These are phyloP conservation scores for Ophiostoma perfectum DNA, from an alignment of 2,329 filamentous ascomycete genomes.

Conservation along the genomic window DNA sequence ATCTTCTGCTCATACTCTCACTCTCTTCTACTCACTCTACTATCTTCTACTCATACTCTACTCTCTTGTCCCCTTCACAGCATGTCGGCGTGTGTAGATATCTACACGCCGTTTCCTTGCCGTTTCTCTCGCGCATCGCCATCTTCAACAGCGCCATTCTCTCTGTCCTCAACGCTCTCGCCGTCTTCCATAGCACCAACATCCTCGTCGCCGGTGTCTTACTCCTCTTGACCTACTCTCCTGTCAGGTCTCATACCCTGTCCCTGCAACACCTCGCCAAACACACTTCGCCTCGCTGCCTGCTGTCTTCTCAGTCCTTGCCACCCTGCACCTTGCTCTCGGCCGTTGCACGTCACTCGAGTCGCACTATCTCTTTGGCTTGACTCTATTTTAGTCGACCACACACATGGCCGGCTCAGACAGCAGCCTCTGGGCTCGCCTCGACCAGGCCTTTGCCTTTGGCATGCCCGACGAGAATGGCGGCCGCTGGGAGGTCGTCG, in stretches of 20 bases:
- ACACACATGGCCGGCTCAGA: not conserved
- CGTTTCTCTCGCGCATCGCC: not conserved
- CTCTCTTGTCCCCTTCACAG: not conserved
- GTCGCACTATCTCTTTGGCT: not conserved
- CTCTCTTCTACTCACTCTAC: not conserved
- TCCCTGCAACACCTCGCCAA: slow-evolving; percentile 4
- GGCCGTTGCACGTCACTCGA: not conserved
- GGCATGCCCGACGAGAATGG: slow-evolving; percentile 17
- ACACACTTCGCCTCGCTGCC: too few species aligned
- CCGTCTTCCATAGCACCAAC: not conserved
- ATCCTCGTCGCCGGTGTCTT: not conserved
- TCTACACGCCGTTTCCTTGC: not conserved
- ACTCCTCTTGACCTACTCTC: not conserved
- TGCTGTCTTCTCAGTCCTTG: not conserved
- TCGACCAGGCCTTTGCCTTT: slow-evolving; percentile 22
- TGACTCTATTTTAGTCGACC: too few species aligned
- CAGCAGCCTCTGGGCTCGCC: slow-evolving; percentile 19
- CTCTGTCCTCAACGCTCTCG: not conserved
- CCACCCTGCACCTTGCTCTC: not conserved
- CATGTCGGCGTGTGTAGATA: slow-evolving; percentile 6
- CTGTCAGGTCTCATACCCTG: not conserved
- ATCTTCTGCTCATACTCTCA: not conserved
- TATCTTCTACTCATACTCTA: slow-evolving; percentile 5
- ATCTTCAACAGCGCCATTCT: not conserved
- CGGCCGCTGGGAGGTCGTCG: slow-evolving; percentile 4